Base-by-base conservation (phyloP, 805 yeast species). In the Starmerella bombi region DNA sequence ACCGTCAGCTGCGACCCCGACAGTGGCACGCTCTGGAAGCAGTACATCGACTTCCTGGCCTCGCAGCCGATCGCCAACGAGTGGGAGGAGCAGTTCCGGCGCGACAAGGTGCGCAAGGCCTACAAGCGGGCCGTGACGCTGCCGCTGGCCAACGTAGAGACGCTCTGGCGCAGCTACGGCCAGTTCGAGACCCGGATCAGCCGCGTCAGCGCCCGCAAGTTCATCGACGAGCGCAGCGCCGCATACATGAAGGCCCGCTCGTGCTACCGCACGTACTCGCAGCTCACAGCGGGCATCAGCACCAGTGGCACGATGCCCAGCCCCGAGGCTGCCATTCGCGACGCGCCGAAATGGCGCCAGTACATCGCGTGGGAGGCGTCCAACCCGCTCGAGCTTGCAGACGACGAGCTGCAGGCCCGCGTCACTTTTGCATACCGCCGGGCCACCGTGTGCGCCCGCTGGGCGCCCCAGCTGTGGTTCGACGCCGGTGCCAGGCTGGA, bases 21-120 rank as follows among this genome's bases (percentile, higher is more conserved):
- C 27, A 71, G 86, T 16, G 77, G 80, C 25, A 65, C 65, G 2
- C 61, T 91, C 32, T 88, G 95, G 94, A 66, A 69, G 36, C 91
- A 81, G 50, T 91, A 83, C 56, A 56, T 91, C n/a, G 76, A 70
- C 8, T 85, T 84, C 53, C 67, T 85, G 46, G 77, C 75, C 48
- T 64, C 71, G 25, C 75, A 74, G 36, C 86, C 94, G 3, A 54
- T 63, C 0, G 34, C 54, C 3, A 58, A 64, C 16, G 73, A 77
- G 33, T 83, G 88, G 80, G 97, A 88, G 55, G 97, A 86, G 56
- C 85, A 80, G 55, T 86, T 80, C 51, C 78, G 81, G 48, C 69
- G 72, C 53, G 94, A 83, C 53, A 64, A 77, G 53, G 71, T 80
- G 35, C 69, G 97, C 51, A 76, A 75, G 46, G 68, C 80, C 4